Evolutionary conservation across 1,284 basidiomycete species (phyloP).

Genomic region (Caloboletus inedulis): DNA sequence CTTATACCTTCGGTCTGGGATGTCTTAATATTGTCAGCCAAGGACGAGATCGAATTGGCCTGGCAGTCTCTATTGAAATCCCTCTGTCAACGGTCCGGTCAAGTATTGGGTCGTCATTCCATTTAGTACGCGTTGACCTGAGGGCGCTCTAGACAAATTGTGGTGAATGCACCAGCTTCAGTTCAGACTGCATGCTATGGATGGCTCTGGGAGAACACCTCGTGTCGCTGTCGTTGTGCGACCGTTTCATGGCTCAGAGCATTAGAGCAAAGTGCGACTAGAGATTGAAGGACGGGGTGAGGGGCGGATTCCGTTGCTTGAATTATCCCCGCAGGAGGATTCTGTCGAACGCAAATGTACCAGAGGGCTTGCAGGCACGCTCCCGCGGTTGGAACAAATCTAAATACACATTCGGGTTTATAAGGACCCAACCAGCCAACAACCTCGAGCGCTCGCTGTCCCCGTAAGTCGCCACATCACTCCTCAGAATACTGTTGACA

Average conservation of each 20-base stretch:
- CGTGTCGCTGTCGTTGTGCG: background rate
- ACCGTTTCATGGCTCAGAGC: background rate
- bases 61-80: conserved; percentile 16
- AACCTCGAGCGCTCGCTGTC: too few relatives aligned
- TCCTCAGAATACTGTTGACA: too few relatives aligned
- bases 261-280: too few relatives aligned
- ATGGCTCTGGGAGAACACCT: background rate
- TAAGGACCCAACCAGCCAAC: too few relatives aligned
- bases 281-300: too few relatives aligned
- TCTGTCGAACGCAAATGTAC: too few relatives aligned
- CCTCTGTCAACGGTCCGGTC: background rate
- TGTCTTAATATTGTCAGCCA: conserved; percentile 26
- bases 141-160: background rate
- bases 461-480: too few relatives aligned
- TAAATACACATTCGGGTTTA: too few relatives aligned
- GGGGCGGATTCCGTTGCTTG: too few relatives aligned
- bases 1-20: conserved; percentile 21
- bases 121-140: background rate
- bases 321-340: too few relatives aligned
- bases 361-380: too few relatives aligned
- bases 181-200: background rate
- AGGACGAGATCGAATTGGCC: conserved; percentile 11
- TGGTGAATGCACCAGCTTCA: background rate
- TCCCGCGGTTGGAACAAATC: too few relatives aligned
- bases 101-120: background rate